Evolutionary conservation across 306 rosid species (phyloP).

Genomic region (Mimosa bimucronata): DNA sequence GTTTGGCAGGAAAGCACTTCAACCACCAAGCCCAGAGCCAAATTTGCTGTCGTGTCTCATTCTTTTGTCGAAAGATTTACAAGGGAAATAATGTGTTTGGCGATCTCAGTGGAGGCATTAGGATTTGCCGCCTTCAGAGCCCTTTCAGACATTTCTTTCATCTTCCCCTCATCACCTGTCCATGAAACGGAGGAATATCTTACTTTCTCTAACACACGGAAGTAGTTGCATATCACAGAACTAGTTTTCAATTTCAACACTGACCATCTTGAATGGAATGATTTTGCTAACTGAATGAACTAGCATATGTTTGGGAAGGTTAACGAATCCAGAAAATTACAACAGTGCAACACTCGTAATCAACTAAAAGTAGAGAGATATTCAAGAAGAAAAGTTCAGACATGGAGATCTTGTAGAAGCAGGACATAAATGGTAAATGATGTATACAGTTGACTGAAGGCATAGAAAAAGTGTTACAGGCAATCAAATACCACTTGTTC

Average conservation of each 20-base stretch:
- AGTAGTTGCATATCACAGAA: too few relatives aligned
- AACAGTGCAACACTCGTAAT: background rate
- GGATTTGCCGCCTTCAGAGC: conserved; percentile 67
- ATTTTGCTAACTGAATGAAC: too few relatives aligned
- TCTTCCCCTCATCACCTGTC: conserved; percentile 63
- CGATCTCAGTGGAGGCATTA: conserved; percentile 67
- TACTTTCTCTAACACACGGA: too few relatives aligned
- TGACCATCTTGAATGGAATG: too few relatives aligned
- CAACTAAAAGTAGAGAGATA: background rate
- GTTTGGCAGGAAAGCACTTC: background rate
- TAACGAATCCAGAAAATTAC: background rate
- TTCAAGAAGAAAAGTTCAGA: too few relatives aligned
- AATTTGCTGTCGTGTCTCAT: conserved; percentile 26
- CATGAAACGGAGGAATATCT: too few relatives aligned
- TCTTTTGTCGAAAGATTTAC: conserved; percentile 43
- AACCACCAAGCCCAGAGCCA: conserved; percentile 1
- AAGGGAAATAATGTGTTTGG: conserved; percentile 58
- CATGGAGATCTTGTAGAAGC: background rate
- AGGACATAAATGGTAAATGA: background rate
- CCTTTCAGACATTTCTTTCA: conserved; percentile 79
- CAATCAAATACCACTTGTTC: background rate
- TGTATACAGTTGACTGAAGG: too few relatives aligned
- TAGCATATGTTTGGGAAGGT: background rate
- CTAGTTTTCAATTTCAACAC: too few relatives aligned
- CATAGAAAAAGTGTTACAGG: background rate